Base-by-base conservation (phyloP, 163 green algal species). In the Scenedesmus sp. region DNA sequence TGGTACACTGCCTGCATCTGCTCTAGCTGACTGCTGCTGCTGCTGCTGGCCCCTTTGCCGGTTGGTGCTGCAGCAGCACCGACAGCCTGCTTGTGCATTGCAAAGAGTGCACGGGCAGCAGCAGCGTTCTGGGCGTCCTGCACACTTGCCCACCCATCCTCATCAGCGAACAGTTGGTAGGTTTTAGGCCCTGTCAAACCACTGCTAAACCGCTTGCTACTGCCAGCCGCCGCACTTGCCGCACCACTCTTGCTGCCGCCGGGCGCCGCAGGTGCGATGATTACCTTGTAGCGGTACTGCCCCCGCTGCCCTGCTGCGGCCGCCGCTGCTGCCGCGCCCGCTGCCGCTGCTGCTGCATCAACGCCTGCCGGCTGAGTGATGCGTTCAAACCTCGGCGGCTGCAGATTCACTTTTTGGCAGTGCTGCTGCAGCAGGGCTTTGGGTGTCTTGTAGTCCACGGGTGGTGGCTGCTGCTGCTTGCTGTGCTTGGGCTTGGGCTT, bases 351-450 rank as follows among this genome's bases (percentile, higher is more conserved):
- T 33, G 16, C 84, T n/a, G 37, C 88, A 16, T 91, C 84, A 94
- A 84, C 30, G 92, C 93, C 72, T 22, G 30, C 81, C 30, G 81
- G 81, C 81, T 79, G 35, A 7, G 73, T 72, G 33, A 97, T 86
- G 80, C 91, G 94, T 84, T 97, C 95, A 92, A 96, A 99, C 0
- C 93, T 94, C 3, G 97, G 97, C 40, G 96, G 92, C n/a, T 88
- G 83, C 96, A 93, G 96, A n/a, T 93, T 93, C 61, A 86, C 20
- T 70, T 95, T 95, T 88, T 97, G 95, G 93, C 97, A 99, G 84
- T 96, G 93, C 96, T 98, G 96, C 88, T 97, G 94, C 87, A 99
- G 94, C 81, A 98, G 86, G 35, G 97, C 94, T 83, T 98, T 98
- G 20, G 97, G 97, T 35, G 94, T n/a, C 33, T 87, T 86, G 15